Conservation (phyloP, 495 filamentous ascomycete genomes). For the Aspergillus sparsus region DNA sequence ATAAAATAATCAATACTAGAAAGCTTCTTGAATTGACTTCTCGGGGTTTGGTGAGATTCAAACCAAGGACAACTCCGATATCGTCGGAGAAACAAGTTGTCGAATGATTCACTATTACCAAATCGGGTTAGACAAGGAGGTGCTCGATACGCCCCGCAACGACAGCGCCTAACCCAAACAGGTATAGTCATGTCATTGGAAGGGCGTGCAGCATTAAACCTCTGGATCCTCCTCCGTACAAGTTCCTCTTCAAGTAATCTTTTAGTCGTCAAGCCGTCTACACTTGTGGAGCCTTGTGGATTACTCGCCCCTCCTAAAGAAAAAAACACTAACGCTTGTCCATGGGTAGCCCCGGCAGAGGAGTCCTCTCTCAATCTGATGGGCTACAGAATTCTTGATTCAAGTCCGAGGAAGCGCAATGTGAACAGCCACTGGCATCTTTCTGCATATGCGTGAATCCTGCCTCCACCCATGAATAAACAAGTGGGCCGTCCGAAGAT, state of each 20-base stretch:
- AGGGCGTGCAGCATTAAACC: conserved; percentile 36
- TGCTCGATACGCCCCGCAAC: conserved; percentile 2
- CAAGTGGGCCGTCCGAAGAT: conserved; percentile 9
- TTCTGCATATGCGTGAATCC: neutral
- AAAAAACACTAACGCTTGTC: conserved; percentile 13
- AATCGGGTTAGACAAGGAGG: conserved; percentile 12
- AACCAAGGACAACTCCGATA: conserved; percentile 17
- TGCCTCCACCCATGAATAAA: neutral
- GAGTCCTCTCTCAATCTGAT: conserved; percentile 2
- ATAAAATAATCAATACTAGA: too few relatives aligned
- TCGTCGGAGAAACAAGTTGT: neutral
- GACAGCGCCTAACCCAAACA: conserved; percentile 22
- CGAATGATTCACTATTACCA: conserved; percentile 25
- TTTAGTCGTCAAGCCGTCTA: conserved; percentile 1
- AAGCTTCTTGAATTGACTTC: too few relatives aligned
- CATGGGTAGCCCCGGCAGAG: conserved; percentile 11
- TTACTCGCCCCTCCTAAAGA: too few relatives aligned
- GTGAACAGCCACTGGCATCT: neutral
- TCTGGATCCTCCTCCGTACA: neutral
- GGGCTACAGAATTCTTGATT: neutral
- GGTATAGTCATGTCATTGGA: conserved; percentile 40
- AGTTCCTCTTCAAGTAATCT: conserved; percentile 1
- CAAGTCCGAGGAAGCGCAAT: conserved; percentile 1
- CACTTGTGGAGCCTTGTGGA: too few relatives aligned
- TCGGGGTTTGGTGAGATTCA: too few relatives aligned